A percentile compares a stretch with the other conserved stretches of the same genome.
These are phyloP conservation scores for Mediolabrus comicus DNA, from an alignment of 108 stramenopile genomes.

Conservation along the genomic window DNA sequence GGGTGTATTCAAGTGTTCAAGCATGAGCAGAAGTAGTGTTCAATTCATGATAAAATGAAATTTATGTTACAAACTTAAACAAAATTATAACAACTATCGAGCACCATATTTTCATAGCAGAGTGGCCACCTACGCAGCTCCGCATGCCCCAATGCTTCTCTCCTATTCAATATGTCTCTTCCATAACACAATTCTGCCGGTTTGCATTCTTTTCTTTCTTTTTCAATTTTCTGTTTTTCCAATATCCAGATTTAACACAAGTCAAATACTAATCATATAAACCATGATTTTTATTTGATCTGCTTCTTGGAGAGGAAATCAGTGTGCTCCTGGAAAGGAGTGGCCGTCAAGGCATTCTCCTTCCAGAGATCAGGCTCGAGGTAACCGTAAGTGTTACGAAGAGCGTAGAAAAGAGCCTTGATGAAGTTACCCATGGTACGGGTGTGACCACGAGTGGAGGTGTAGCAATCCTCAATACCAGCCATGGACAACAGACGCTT, in stretches of 20 bases:
- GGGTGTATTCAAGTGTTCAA: too few species aligned
- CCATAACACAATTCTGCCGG: conserved; percentile 34
- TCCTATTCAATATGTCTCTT: background rate
- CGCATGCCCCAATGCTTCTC: conserved; percentile 54
- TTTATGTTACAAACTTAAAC: conserved; percentile 3
- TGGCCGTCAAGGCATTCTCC: conserved; percentile 78
- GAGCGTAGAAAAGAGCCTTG: conserved; percentile 98
- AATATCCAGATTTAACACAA: background rate
- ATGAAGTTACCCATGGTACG: conserved; percentile 99
- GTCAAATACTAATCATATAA: background rate
- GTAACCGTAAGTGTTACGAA: conserved; percentile 98
- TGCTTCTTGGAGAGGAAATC: conserved; percentile 98
- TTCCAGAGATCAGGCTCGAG: conserved; percentile 99
- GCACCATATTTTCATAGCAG: conserved; percentile 10
- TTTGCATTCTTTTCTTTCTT: conserved; percentile 16
- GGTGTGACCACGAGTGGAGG: conserved; percentile 93
- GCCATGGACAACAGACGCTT: conserved; percentile 99
- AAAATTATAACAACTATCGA: conserved; percentile 1
- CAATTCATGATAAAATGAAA: background rate
- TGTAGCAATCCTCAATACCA: conserved; percentile 96
- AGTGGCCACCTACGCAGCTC: conserved; percentile 75
- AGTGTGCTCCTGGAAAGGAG: conserved; percentile 99
- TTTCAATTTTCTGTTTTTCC: background rate
- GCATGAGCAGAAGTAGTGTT: background rate
- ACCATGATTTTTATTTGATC: conserved; percentile 22